Evolutionary conservation across 2,329 filamentous ascomycete genomes (phyloP).

Genomic region (Lasiodiplodia gonubiensis): DNA sequence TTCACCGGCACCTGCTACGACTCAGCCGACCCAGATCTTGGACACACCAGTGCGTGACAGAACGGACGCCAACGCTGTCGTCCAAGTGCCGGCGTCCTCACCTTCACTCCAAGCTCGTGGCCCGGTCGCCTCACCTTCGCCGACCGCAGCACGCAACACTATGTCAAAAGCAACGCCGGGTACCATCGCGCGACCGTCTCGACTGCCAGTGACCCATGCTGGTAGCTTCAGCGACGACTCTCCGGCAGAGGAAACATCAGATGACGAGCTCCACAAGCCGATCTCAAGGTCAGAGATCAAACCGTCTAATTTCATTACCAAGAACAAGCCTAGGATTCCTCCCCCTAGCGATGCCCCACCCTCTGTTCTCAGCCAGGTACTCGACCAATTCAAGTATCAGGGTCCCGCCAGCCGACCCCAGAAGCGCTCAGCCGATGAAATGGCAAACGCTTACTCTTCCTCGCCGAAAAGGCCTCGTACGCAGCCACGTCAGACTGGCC

Average conservation of each 20-base stretch:
- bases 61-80: constrained; percentile 45
- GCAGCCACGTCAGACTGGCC: constrained; percentile 37
- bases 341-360: neutral
- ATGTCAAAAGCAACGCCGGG: constrained; percentile 46
- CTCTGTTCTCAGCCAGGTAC: neutral
- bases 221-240: constrained; percentile 52
- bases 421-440: constrained; percentile 42
- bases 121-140: constrained; percentile 51
- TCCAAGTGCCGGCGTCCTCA: constrained; percentile 91
- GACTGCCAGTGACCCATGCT: constrained; percentile 62
- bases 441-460: constrained; percentile 32
- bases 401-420: constrained; percentile 16
- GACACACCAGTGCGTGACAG: constrained; percentile 47
- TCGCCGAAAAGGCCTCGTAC: constrained; percentile 6
- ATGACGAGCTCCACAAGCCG: constrained; percentile 54
- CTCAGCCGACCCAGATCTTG: constrained; percentile 67
- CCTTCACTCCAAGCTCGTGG: constrained; percentile 53
- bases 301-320: constrained; percentile 60
- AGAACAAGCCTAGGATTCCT: constrained; percentile 29
- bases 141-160: constrained; percentile 37
- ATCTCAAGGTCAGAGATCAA: constrained; percentile 63
- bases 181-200: neutral
- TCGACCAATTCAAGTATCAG: neutral
- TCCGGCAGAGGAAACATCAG: constrained; percentile 47
- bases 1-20: constrained; percentile 36